Base-by-base conservation (phyloP, 805 yeast genomes). In the Suhomyces sp. region DNA sequence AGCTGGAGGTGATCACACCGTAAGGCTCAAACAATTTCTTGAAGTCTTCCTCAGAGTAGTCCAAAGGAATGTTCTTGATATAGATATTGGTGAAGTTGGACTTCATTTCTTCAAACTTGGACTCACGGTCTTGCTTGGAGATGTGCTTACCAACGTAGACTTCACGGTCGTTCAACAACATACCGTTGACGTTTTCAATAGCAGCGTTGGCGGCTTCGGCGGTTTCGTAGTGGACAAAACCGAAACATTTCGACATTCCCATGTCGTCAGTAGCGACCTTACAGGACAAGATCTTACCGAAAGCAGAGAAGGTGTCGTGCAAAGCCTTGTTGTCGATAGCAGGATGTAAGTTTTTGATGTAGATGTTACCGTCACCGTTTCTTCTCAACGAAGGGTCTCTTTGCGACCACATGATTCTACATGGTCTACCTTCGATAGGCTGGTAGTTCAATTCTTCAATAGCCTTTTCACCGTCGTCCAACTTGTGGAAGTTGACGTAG, bases 361-460 rank as follows among this genome's bases (percentile, higher is more conserved):
- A 94, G 62, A 94, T 86, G 84, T 94, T 94, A 69, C 97, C 97
- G 60, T 90, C 87, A 74, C 97, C 97, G 70, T 86, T 86, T 82
- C 87, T 90, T 83, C 99, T 89, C 67, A 86, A 74, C 57, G 97
- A 83, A 60, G 99, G 98, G 74, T 94, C 98, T 79, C 98, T 90
- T 82, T 94, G 98, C 63, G 97, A 91, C 97, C 98, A 91, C 98
- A 94, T 94, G 80, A 94, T 93, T 78, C 99, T 90, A 80, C 97
- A 91, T 67, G 97, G 91, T 69, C 87, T 90, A 69, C 97, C 97
- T 76, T 92, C 92, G 78, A 94, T 86, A 67, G 85, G 85, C 55
- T 91, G 77, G 82, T 94, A 94, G 90, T 93, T 94, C 77, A 94
- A 84, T 77, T 90, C 94, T 71, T 91, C 96, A 72, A 94, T 80